Base-by-base conservation (phyloP, 2,329 filamentous ascomycete genomes). In the Parastagonospora avenae region DNA sequence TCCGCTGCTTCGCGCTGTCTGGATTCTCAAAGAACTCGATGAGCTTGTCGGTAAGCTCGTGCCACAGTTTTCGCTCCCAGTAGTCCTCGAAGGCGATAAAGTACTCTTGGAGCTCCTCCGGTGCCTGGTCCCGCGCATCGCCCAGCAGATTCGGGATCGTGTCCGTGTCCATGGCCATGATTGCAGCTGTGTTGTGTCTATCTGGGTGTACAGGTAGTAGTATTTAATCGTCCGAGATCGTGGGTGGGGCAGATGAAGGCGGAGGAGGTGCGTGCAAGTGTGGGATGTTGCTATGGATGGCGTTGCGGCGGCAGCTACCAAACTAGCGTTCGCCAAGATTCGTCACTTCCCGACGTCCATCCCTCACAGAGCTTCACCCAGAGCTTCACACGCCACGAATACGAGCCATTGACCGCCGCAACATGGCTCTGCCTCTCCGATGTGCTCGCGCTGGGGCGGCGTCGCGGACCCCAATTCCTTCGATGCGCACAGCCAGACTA, bases 11-110 rank as follows among this genome's bases (percentile, higher is more conserved):
- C 49, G 86, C 88, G 76, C 92, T 97, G 71, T 87, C 85, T 38
- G 89, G 83, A 65, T 90, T 79, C 68, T 87, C 87, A 80, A 97
- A 99, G 83, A 93, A 97, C 62, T 90, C 84, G 64, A 96, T 81
- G 49, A 99, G 84, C 46, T 88, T 82, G 71, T 96, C 89, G 31
- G 94, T 99, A 63, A 99, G 88, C 79, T 99, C 92, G 80, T 99
- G 94, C 94, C 94, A 99, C 78, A 99, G 84, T 80, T 97, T 97
- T 68, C 93, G 88, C 81, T 99, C 94, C 94, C 94, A 99, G 72
- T 87, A 90, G 74, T 96, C 92, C 80, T 99, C 94, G 62, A 99
- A 96, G 67, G 88, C 86, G 66, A 99, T 84, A 75, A 97, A 90
- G 69, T 90, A 85, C 68, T 88, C 84, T 78, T 97, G 92, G 46